phyloP scores from a whole-genome alignment of 2,329 filamentous ascomycete genomes.

The Aspergillus fischeri region DNA sequence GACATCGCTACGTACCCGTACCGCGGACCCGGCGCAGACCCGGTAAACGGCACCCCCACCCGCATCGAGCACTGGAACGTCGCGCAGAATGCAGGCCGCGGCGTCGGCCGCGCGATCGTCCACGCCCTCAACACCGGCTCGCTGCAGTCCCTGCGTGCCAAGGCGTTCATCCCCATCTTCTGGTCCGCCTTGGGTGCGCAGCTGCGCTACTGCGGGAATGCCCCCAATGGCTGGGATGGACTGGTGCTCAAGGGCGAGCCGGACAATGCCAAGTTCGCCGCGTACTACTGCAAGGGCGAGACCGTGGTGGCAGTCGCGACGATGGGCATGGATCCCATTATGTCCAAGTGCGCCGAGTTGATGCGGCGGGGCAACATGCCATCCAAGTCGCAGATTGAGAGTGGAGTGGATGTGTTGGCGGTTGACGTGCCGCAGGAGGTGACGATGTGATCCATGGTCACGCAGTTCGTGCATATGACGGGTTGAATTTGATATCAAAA shows the following conservation, averaged over 20 bases:
- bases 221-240: conserved; percentile 77
- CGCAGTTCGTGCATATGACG: background rate
- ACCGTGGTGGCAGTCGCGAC: conserved; percentile 84
- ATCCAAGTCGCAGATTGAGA: conserved; percentile 68
- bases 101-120: conserved; percentile 72
- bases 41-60: conserved; percentile 55
- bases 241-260: conserved; percentile 73
- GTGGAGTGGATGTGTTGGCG: conserved; percentile 40
- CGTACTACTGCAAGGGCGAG: conserved; percentile 84
- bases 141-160: conserved; percentile 48
- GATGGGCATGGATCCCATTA: conserved; percentile 85
- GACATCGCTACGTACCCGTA: conserved; percentile 97
- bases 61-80: conserved; percentile 99
- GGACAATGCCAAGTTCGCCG: conserved; percentile 75
- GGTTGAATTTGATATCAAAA: background rate
- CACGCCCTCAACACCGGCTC: conserved; percentile 43
- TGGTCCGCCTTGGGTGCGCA: conserved; percentile 92
- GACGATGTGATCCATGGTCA: conserved; percentile 12
- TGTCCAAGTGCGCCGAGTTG: conserved; percentile 76
- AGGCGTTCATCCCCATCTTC: conserved; percentile 87
- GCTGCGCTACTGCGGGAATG: conserved; percentile 89
- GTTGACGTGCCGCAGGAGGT: conserved; percentile 24
- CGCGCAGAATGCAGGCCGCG: conserved; percentile 84
- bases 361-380: conserved; percentile 83
- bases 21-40: conserved; percentile 74